These are phyloP conservation scores for Leishmania turanica DNA, from an alignment of 208 protist genomes.

Conservation along the genomic window DNA sequence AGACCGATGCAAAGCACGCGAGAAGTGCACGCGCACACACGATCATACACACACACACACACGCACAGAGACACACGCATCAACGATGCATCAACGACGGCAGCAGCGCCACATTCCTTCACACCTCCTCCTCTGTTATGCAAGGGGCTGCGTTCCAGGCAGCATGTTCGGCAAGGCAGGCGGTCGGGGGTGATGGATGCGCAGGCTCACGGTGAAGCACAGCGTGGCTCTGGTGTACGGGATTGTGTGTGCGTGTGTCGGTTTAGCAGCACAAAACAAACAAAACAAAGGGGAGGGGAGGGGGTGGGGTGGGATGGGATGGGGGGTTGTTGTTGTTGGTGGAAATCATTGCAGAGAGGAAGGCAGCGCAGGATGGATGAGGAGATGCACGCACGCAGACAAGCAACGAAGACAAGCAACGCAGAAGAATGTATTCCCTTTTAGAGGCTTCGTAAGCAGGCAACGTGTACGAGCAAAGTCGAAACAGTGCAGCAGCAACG, in stretches of 20 bases:
- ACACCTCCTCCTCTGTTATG: too few species aligned
- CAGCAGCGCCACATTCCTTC: too few species aligned
- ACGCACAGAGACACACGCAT: background rate
- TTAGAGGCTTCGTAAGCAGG: background rate
- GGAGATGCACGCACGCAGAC: conserved; percentile 2
- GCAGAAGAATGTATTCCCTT: background rate
- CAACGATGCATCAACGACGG: too few species aligned
- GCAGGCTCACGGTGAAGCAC: too few species aligned
- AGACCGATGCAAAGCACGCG: too few species aligned
- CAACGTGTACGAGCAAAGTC: background rate
- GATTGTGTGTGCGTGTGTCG: background rate
- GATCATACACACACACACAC: background rate
- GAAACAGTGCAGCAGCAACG: too few species aligned
- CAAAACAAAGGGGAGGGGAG: background rate
- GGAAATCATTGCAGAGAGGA: conserved; percentile 1
- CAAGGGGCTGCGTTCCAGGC: too few species aligned
- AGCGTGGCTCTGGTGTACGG: too few species aligned
- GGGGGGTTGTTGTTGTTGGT: background rate
- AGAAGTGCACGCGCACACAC: too few species aligned
- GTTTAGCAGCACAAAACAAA: background rate
- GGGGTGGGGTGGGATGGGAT: too few species aligned
- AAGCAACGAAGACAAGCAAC: conserved; percentile 7
- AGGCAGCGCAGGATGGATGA: background rate
- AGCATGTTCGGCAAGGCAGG: too few species aligned
- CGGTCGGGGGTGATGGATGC: too few species aligned